These are phyloP conservation scores for Taiozyma sp. DNA, from an alignment of 1,139 yeast genomes.

Conservation along the genomic window DNA sequence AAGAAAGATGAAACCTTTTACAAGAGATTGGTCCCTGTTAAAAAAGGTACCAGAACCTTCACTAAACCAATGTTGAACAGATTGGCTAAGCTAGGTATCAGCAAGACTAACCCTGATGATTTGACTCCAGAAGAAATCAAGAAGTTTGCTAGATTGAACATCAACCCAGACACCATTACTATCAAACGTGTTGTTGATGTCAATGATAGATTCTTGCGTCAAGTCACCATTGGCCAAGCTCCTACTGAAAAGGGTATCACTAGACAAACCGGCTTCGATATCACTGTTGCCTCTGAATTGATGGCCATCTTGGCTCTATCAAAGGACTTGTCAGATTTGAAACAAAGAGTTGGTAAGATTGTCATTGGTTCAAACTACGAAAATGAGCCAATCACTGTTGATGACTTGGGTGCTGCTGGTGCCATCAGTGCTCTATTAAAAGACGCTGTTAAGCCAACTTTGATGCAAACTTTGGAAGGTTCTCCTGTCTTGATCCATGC, in stretches of 20 bases:
- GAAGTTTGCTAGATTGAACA: constrained; percentile 58
- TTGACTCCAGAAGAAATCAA: constrained; percentile 59
- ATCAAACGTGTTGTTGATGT: constrained; percentile 78
- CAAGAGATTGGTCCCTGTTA: constrained; percentile 64
- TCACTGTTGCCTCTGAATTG: constrained; percentile 75
- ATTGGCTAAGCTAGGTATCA: constrained; percentile 56
- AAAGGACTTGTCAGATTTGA: constrained; percentile 57
- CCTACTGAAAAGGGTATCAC: constrained; percentile 72
- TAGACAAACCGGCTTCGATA: constrained; percentile 73
- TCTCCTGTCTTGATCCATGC: constrained; percentile 84
- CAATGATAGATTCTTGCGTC: constrained; percentile 72
- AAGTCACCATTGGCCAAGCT: constrained; percentile 70
- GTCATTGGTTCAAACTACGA: constrained; percentile 62
- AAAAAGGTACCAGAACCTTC: constrained; percentile 59
- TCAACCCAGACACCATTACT: constrained; percentile 68
- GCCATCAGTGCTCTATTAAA: constrained; percentile 73
- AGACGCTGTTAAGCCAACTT: constrained; percentile 78
- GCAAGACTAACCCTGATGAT: constrained; percentile 62
- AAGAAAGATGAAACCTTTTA: constrained; percentile 59
- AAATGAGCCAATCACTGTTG: constrained; percentile 67
- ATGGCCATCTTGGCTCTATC: constrained; percentile 81
- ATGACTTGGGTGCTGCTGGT: constrained; percentile 77
- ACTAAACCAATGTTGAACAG: constrained; percentile 64
- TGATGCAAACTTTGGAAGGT: constrained; percentile 84
- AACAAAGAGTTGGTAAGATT: constrained; percentile 63